Evolutionary conservation across 2,329 filamentous ascomycete genomes (phyloP), one percentile per base, ranked within the genome.

Genomic region (Ophiostoma angusticollis): DNA sequence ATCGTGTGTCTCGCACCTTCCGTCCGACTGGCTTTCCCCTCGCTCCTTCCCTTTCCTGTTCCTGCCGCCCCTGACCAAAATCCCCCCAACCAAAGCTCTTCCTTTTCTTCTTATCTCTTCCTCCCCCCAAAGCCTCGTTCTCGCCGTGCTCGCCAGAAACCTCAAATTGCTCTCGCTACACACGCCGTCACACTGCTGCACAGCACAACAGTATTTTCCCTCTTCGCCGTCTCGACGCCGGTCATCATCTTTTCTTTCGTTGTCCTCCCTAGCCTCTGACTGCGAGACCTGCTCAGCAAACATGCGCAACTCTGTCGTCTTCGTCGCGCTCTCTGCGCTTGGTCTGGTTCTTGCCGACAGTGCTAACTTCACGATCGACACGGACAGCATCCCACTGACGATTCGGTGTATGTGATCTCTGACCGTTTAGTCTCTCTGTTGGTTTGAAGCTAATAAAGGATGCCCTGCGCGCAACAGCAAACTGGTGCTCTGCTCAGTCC

Each of bases 401-500:
- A 45, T 44, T 9, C 57, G 59, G 55, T 56, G 68, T 71, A 60
- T 48, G 62, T 54, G 31, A 36, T 13, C 23, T 23, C 23, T 12
- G 13, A 7, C 8, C n/a, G 19, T 9, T 12, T 35, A 36, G 24
- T 24, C 11, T 9, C 18, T 17, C 7, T 23, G 19, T 6, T 18
- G 13, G 11, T n/a, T 23, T 34, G 7, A 11, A 31, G 28, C 49
- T 55, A 33, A 53, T 46, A 28, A n/a, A 42, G 29, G n/a, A 37
- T 12, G 23, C 16, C 18, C 19, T 18, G 5, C 19, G 7, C 11
- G 11, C 35, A 4, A 43, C 44, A 72, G 70, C 64, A 33, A 40
- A 49, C 14, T 74, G 70, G 70, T 75, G 71, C 54, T 52, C 50
- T 37, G 68, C 60, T 30, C 59, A 75, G 59, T 55, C 54, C 43